Percentiles rank a stretch among this genome's conserved stretches.
Evolutionary conservation across 2,329 filamentous ascomycete species (phyloP).

Genomic region (Xylaria sp.): DNA sequence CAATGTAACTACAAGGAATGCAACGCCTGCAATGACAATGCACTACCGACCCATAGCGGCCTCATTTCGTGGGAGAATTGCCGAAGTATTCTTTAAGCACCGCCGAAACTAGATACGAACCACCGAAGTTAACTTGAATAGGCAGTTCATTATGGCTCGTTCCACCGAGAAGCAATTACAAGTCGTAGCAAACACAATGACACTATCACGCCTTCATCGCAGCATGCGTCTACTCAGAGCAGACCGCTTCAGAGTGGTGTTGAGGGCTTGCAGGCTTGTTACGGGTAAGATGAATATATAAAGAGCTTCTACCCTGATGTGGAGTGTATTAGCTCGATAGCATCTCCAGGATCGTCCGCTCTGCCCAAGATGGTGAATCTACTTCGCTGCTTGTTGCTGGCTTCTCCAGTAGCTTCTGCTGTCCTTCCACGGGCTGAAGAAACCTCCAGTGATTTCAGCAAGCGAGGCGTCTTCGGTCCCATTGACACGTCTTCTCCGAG

Average conservation of each 20-base stretch:
- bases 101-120: constrained; percentile 12
- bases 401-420: constrained; percentile 9
- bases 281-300: constrained; percentile 3
- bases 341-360: constrained; percentile 1
- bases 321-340: constrained; percentile 1
- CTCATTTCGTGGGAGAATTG: constrained; percentile 1
- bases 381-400: constrained; percentile 22
- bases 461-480: constrained; percentile 19
- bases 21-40: constrained; percentile 8
- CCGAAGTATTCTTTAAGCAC: constrained; percentile 1
- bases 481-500: constrained; percentile 17
- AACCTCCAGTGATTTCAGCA: constrained; percentile 7
- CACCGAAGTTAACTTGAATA: constrained; percentile 23
- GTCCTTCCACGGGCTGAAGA: constrained; percentile 12
- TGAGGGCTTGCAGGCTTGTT: background rate
- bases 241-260: background rate
- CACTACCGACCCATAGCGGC: constrained; percentile 4
- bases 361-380: constrained; percentile 9
- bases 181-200: background rate
- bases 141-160: constrained; percentile 11
- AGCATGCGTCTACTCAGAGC: constrained; percentile 4
- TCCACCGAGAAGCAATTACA: background rate
- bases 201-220: constrained; percentile 1
- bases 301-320: constrained; percentile 11
- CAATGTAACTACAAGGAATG: constrained; percentile 11